Evolutionary conservation across 1,284 basidiomycete genomes (phyloP), one percentile per base, ranked within the genome.

Genomic region (Anthracocystis panici-leucophaei): DNA sequence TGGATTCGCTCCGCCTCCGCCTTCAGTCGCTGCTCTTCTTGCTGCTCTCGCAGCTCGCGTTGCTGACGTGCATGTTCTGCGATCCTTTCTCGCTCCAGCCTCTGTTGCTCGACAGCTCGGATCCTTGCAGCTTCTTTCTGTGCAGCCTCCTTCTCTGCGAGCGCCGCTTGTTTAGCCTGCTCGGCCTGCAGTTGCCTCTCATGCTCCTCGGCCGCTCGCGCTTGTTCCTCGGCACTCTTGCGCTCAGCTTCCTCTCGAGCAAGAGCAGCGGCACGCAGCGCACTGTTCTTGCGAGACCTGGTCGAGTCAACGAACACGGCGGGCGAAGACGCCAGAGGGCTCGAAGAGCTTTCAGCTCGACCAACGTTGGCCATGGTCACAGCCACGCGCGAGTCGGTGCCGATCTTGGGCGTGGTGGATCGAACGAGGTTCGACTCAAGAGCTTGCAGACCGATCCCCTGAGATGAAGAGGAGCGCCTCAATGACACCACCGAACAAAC

Each of bases 361-460:
- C 42, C 64, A 1, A 72, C 49, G 21, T 76, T 73, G 49, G 60
- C 71, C 57, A 74, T 58, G 21, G 48, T 59, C 20, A 58, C 46
- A n/a, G 31, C 16, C 2, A 38, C 21, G 5, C 45, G 61, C 23
- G 53, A 29, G 40, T 33, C 48, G 1, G 56, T 40, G 33, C 33
- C 45, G 52, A 69, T 55, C 58, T 72, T 70, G n/a, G 72, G 69
- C 42, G 72, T 68, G 6, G 67, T 72, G 7, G 63, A 65, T n/a
- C 64, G 61, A 16, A 57, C 57, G 0, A 79, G 62, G 20, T 67
- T 73, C 9, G 56, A 60, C 54, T 79, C 77, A 10, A 79, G 54
- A 12, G 77, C 77, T 38, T 65, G 57, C 16, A 79, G 60, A n/a
- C 75, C 77, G 20, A 67, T 50, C 35, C 77, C 77, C 20, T 75